A percentile compares a stretch with the other conserved stretches of the same genome.
These are phyloP conservation scores for Gossypium stocksii DNA, from an alignment of 345 rosid species.

Conservation along the genomic window DNA sequence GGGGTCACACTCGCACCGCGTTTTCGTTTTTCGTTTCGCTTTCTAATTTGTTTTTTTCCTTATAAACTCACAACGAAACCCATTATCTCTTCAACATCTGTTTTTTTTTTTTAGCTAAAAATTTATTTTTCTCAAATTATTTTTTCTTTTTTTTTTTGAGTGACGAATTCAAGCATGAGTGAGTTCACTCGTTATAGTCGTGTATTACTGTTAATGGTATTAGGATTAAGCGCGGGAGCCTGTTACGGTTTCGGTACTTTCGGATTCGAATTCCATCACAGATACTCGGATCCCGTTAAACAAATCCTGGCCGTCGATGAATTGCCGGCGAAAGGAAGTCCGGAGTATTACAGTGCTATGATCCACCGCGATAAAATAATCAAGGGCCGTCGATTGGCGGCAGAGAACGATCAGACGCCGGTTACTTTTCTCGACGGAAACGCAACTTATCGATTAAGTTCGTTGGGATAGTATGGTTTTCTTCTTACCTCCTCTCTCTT, in stretches of 20 bases:
- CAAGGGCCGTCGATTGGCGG: conserved; percentile 64
- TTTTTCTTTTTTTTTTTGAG: background rate
- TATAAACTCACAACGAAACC: background rate
- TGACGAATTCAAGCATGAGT: conserved; percentile 4
- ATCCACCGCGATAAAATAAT: conserved; percentile 61
- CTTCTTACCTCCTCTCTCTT: too few relatives aligned
- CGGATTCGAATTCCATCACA: conserved; percentile 75
- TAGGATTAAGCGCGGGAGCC: conserved; percentile 12
- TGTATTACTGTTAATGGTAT: conserved; percentile 5
- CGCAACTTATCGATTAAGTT: conserved; percentile 41
- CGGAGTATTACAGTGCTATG: conserved; percentile 56
- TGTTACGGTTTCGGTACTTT: conserved; percentile 47
- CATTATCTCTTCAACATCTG: background rate
- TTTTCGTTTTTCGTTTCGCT: background rate
- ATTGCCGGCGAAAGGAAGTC: conserved; percentile 61
- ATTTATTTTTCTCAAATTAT: background rate
- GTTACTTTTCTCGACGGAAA: conserved; percentile 68
- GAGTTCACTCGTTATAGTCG: background rate
- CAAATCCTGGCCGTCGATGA: conserved; percentile 53
- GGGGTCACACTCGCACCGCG: background rate
- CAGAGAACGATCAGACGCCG: conserved; percentile 38
- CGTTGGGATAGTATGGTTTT: too few relatives aligned
- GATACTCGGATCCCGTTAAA: conserved; percentile 73
- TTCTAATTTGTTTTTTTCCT: background rate
- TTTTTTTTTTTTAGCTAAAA: too few relatives aligned